Percentiles rank a stretch among this genome's conserved stretches.
Evolutionary conservation across 352 stramenopile genomes (phyloP).

Genomic region (Globisporangium orthogonon): DNA sequence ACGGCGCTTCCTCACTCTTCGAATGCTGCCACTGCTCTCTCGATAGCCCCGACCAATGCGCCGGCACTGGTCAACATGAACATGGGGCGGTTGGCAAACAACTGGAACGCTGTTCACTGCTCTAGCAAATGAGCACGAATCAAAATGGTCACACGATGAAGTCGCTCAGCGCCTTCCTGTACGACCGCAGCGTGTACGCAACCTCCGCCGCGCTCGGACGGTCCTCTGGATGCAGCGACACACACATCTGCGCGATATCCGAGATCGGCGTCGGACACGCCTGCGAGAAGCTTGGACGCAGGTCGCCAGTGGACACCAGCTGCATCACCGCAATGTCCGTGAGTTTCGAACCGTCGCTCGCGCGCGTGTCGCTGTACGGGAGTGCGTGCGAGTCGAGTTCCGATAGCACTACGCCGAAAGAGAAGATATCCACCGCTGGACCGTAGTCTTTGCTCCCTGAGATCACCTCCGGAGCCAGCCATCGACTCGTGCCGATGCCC

Average conservation of each 20-base stretch:
- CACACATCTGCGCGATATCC: background rate
- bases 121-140: too few relatives aligned
- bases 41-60: too few relatives aligned
- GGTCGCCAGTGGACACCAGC: background rate
- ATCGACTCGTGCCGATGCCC: background rate
- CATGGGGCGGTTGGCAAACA: too few relatives aligned
- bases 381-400: slow-evolving; percentile 33
- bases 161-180: slow-evolving; percentile 14
- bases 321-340: background rate
- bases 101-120: too few relatives aligned
- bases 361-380: background rate
- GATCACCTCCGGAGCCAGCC: background rate
- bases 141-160: too few relatives aligned
- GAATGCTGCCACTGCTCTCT: too few relatives aligned
- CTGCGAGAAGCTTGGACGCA: background rate
- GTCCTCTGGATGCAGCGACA: background rate
- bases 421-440: slow-evolving; percentile 8
- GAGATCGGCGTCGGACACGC: background rate
- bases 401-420: slow-evolving; percentile 35
- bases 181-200: slow-evolving; percentile 25
- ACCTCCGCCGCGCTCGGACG: slow-evolving; percentile 41
- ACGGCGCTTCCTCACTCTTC: too few relatives aligned
- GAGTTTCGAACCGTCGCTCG: background rate
- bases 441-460: background rate
- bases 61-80: too few relatives aligned